Evolutionary conservation across 331 rosid genomes (phyloP).

Genomic region (Rosa hybrid): DNA sequence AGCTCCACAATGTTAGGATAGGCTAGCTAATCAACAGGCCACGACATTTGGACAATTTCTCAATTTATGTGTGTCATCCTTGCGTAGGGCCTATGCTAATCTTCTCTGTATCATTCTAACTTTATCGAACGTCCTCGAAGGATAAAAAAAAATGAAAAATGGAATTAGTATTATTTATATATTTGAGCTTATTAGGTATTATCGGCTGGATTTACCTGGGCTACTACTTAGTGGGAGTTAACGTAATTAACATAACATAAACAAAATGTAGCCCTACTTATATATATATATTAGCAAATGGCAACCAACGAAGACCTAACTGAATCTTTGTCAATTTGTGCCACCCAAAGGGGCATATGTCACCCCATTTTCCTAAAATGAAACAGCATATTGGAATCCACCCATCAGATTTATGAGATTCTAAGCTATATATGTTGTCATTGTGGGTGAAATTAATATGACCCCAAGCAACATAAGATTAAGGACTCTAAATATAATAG

Average conservation of each 20-base stretch:
- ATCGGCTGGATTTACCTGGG: not conserved
- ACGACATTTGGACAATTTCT: too few relatives aligned
- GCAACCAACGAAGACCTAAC: constrained; percentile 5
- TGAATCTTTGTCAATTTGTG: not conserved
- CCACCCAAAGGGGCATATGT: not conserved
- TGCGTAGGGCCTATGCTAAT: too few relatives aligned
- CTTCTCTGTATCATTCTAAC: too few relatives aligned
- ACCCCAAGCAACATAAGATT: not conserved
- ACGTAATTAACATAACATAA: not conserved
- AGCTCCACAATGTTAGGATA: too few relatives aligned
- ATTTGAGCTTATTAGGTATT: not conserved
- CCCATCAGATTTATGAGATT: not conserved
- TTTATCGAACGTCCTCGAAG: too few relatives aligned
- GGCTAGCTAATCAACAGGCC: too few relatives aligned
- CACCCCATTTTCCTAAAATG: not conserved
- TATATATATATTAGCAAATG: not conserved
- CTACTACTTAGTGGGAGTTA: not conserved
- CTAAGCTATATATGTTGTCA: not conserved
- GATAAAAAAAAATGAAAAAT: too few relatives aligned
- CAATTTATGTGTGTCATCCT: too few relatives aligned
- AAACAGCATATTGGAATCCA: not conserved
- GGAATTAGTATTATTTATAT: not conserved
- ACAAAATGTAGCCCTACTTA: too few relatives aligned
- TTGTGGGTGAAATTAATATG: not conserved
- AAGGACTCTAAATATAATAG: too few relatives aligned